Percentiles rank a stretch among this genome's conserved stretches.
phyloP scores from a whole-genome alignment of 2,329 filamentous ascomycete genomes.

The Diplodia sapinea region DNA sequence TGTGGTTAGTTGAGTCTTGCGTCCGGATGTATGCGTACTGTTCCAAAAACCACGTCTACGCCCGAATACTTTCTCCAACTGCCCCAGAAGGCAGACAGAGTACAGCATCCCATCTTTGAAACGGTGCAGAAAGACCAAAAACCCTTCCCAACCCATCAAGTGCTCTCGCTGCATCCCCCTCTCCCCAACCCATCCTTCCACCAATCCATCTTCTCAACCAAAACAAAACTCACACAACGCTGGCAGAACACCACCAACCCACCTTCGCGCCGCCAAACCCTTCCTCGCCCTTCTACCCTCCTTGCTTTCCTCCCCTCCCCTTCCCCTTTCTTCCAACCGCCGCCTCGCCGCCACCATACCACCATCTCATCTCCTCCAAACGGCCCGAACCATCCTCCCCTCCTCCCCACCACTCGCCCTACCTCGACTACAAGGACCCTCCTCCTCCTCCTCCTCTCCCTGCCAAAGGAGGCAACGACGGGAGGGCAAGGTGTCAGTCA shows the following conservation, averaged over 20 bases:
- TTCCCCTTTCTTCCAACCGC: conserved; percentile 39
- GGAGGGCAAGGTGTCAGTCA: too few species aligned
- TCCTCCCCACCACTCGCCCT: background rate
- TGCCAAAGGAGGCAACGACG: too few species aligned
- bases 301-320: too few species aligned
- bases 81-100: too few species aligned
- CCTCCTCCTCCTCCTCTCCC: too few species aligned
- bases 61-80: background rate
- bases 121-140: too few species aligned
- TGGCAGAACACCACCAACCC: conserved; percentile 34
- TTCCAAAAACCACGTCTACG: background rate
- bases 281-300: conserved; percentile 60
- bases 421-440: too few species aligned
- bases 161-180: too few species aligned
- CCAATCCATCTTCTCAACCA: too few species aligned
- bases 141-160: too few species aligned
- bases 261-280: conserved; percentile 57
- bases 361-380: conserved; percentile 53
- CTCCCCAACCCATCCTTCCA: too few species aligned
- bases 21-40: background rate
- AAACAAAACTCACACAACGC: background rate
- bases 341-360: conserved; percentile 58
- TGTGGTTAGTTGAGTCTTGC: background rate
- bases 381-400: conserved; percentile 33
- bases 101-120: too few species aligned